Conservation (phyloP, 768 basidiomycete species). For the Mrakia hoshinonis region DNA sequence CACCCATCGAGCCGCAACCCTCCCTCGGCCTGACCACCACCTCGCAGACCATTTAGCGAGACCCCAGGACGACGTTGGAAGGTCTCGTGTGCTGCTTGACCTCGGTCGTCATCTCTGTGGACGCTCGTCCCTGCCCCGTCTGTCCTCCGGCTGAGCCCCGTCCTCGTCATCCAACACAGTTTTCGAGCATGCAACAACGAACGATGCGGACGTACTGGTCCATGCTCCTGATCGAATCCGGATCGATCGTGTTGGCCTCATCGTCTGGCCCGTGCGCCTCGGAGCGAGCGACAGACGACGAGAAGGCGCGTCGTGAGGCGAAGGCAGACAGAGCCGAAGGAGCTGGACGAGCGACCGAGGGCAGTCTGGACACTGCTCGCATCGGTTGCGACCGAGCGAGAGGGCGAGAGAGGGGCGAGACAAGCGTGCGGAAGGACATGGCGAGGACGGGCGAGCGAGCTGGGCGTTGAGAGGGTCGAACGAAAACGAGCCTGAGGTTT, state of each 20-base stretch:
- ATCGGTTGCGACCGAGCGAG: slow-evolving; percentile 3
- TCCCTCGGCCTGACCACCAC: no score
- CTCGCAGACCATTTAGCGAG: no score
- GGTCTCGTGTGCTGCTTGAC: no score
- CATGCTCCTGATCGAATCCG: slow-evolving; percentile 24
- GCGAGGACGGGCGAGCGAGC: background rate
- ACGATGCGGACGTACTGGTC: slow-evolving; percentile 26
- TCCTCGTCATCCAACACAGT: no score
- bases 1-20: no score
- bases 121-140: no score
- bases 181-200: no score
- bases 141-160: no score
- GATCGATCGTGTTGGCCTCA: slow-evolving; percentile 24
- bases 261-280: slow-evolving; percentile 2
- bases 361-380: background rate
- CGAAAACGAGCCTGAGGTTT: background rate
- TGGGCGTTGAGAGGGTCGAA: background rate
- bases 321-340: background rate
- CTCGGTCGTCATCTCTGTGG: no score
- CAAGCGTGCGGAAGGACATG: slow-evolving; percentile 3
- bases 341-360: background rate
- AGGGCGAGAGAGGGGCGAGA: slow-evolving; percentile 4
- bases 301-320: background rate
- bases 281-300: background rate
- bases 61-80: no score